Evolutionary conservation across 805 yeast genomes (phyloP), one percentile per base, ranked within the genome.

Genomic region (Ogataea siamensis): DNA sequence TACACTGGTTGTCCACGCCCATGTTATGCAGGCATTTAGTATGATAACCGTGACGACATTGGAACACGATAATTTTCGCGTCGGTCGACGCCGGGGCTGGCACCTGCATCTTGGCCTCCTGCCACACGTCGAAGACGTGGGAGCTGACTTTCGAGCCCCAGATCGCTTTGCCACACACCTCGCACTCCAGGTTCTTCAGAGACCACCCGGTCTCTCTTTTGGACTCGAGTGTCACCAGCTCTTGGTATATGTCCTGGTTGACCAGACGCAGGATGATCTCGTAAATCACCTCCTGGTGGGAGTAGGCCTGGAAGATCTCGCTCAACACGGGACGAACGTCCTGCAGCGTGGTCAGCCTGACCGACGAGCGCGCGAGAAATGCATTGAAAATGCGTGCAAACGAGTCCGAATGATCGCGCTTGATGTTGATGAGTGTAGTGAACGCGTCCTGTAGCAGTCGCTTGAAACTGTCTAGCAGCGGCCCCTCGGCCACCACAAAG

Each of bases 41-140:
- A 54, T 83, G 89, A 53, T 78, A 83, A 8, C 78, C 77, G 57
- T 83, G 91, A 4, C 70, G 67, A 55, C 89, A 83, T 46, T 72
- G 73, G 60, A 83, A 83, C 4, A 78, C 67, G 5, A 75, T 67
- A 25, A 80, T 51, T 28, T 68, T 66, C 25, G 54, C 29, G 31
- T 43, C 31, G 23, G 34, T 47, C 22, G 39, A 17, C 13, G 42
- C 43, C 23, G 36, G 45, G 10, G 34, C 28, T 20, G 28, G 47
- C 28, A 34, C 38, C 28, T 42, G 21, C 12, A 56, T 28, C 27
- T 47, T 51, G 15, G 58, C 33, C 18, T 67, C 66, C 50, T 77
- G 83, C 89, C 89, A 83, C 4, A 72, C 65, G 28, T 69, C 67
- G 37, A 74, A 73, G 26, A 73, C 67, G 7, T 62, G 67, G 2